Conservation (phyloP, 1,284 basidiomycete species). For the Ustilago bromivora region DNA sequence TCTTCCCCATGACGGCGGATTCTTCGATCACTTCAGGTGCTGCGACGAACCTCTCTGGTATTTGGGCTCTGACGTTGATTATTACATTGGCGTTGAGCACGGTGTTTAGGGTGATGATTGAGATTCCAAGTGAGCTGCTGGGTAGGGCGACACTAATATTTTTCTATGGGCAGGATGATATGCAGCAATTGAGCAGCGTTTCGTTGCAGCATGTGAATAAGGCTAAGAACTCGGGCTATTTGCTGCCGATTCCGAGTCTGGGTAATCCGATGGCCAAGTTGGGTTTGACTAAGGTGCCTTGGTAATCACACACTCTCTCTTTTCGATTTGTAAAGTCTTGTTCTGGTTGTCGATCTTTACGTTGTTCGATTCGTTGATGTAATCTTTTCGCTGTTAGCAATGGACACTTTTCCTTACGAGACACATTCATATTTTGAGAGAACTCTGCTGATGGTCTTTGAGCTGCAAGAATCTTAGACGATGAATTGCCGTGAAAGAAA, state of each 20-base stretch:
- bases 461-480: no score
- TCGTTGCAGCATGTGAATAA: slow-evolving; percentile 33
- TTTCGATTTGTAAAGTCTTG: neutral
- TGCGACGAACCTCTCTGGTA: slow-evolving; percentile 37
- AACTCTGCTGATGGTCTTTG: neutral
- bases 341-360: neutral
- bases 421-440: neutral
- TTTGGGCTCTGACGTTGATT: slow-evolving; percentile 44
- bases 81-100: slow-evolving; percentile 36
- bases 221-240: slow-evolving; percentile 33
- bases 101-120: slow-evolving; percentile 31
- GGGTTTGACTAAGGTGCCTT: slow-evolving; percentile 41
- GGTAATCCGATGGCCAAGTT: slow-evolving; percentile 54
- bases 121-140: slow-evolving; percentile 46
- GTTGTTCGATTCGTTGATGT: neutral
- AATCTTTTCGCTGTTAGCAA: neutral
- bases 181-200: slow-evolving; percentile 31
- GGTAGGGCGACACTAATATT: slow-evolving; percentile 45
- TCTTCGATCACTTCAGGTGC: slow-evolving; percentile 25
- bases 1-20: slow-evolving; percentile 38
- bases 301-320: slow-evolving; percentile 6
- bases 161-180: slow-evolving; percentile 47
- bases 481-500: no score
- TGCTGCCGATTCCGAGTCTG: slow-evolving; percentile 39
- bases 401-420: slow-evolving; percentile 3